Conservation (phyloP, 768 basidiomycete genomes). For the Rhodocollybia butyracea region DNA sequence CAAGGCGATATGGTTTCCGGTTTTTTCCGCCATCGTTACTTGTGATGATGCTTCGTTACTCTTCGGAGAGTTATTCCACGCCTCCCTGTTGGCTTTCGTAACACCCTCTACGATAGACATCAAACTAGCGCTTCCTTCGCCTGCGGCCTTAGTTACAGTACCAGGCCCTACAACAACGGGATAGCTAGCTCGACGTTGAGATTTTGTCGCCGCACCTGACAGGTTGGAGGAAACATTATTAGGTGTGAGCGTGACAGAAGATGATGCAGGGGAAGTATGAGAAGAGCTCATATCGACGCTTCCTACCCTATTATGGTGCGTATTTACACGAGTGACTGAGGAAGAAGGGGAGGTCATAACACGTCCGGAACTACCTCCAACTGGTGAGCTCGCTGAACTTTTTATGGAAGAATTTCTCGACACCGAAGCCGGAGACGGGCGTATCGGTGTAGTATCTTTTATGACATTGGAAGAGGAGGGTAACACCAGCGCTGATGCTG, state of each 20-base stretch:
- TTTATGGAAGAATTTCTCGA: slow-evolving; percentile 28
- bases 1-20: background rate
- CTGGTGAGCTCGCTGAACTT: slow-evolving; percentile 28
- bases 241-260: background rate
- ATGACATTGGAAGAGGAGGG: background rate
- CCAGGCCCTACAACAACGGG: slow-evolving; percentile 13
- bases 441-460: background rate
- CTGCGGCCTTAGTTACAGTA: background rate
- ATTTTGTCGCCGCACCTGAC: background rate
- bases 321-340: background rate
- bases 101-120: slow-evolving; percentile 73
- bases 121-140: slow-evolving; percentile 34
- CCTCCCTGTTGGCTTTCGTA: slow-evolving; percentile 33
- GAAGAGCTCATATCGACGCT: slow-evolving; percentile 7
- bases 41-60: background rate
- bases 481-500: background rate
- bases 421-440: slow-evolving; percentile 9
- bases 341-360: background rate
- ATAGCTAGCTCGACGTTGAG: slow-evolving; percentile 15
- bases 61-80: slow-evolving; percentile 5
- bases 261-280: background rate
- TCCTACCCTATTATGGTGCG: slow-evolving; percentile 10
- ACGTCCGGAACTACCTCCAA: background rate
- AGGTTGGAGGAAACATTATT: background rate
- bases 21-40: slow-evolving; percentile 21